These are phyloP conservation scores for Neurospora tetraspora DNA, from an alignment of 495 filamentous ascomycete species.

Conservation along the genomic window DNA sequence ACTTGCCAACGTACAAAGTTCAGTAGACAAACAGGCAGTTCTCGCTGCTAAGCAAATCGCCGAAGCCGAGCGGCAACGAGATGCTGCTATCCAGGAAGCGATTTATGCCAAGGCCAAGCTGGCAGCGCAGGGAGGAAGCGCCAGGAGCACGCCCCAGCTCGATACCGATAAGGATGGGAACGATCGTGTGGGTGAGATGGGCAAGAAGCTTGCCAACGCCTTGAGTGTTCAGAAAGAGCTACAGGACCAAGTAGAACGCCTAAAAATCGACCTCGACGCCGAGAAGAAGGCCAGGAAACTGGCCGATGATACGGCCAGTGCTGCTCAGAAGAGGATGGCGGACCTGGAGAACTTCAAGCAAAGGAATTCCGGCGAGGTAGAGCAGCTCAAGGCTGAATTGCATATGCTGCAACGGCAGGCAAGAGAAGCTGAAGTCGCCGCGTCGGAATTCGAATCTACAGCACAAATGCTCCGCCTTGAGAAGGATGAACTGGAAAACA, in stretches of 20 bases:
- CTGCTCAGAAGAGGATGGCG: conserved; percentile 69
- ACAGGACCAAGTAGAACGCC: conserved; percentile 53
- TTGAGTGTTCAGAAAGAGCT: conserved; percentile 70
- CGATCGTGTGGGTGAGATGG: conserved; percentile 68
- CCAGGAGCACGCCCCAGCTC: conserved; percentile 58
- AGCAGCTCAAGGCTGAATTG: conserved; percentile 74
- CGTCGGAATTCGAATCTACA: conserved; percentile 63
- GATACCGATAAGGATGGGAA: conserved; percentile 53
- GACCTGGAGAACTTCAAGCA: conserved; percentile 78
- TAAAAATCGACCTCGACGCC: conserved; percentile 60
- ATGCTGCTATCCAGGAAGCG: conserved; percentile 84
- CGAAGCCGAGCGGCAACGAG: conserved; percentile 84
- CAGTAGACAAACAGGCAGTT: conserved; percentile 75
- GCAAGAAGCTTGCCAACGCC: conserved; percentile 68
- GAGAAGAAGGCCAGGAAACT: conserved; percentile 72
- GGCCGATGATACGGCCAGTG: conserved; percentile 78
- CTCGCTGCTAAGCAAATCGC: conserved; percentile 82
- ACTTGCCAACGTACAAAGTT: conserved; percentile 70
- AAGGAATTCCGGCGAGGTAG: conserved; percentile 68
- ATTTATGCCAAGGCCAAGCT: conserved; percentile 90
- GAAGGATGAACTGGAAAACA: conserved; percentile 67
- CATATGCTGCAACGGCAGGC: conserved; percentile 63
- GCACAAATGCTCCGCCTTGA: conserved; percentile 69
- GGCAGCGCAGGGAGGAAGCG: conserved; percentile 67
- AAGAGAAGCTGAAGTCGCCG: conserved; percentile 66